A percentile compares a stretch with the other conserved stretches of the same genome.
phyloP scores from a whole-genome alignment of 2,329 filamentous ascomycete genomes.

The Penicillium verrucosum region DNA sequence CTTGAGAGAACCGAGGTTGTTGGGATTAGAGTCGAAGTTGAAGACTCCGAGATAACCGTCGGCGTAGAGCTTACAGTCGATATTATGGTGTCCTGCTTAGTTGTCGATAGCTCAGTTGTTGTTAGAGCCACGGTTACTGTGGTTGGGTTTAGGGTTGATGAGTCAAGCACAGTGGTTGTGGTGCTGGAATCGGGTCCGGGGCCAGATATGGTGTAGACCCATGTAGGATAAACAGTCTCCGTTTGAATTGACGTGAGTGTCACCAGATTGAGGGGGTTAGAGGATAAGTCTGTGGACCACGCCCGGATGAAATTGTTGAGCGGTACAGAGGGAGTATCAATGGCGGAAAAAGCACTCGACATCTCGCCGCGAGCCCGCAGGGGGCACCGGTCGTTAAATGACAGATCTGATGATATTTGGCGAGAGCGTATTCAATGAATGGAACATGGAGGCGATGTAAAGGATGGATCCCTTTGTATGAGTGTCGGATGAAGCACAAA shows the following conservation, averaged over 20 bases:
- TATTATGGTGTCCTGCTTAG: background rate
- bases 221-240: slow-evolving; percentile 5
- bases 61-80: background rate
- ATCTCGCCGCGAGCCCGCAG: slow-evolving; percentile 2
- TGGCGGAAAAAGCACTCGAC: background rate
- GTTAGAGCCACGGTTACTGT: background rate
- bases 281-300: background rate
- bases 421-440: background rate
- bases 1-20: background rate
- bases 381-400: background rate
- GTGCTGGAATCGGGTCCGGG: background rate
- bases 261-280: background rate
- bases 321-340: background rate
- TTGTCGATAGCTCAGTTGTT: background rate
- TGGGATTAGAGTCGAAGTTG: background rate
- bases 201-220: background rate
- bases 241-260: slow-evolving; percentile 5
- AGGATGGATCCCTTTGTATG: slow-evolving; percentile 2
- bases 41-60: background rate
- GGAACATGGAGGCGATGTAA: slow-evolving; percentile 1
- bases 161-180: background rate
- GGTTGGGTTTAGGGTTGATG: background rate
- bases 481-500: background rate
- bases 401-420: background rate
- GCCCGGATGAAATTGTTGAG: background rate